phyloP scores from a whole-genome alignment of 2,329 filamentous ascomycete genomes.

The Clarireedia hainanense region DNA sequence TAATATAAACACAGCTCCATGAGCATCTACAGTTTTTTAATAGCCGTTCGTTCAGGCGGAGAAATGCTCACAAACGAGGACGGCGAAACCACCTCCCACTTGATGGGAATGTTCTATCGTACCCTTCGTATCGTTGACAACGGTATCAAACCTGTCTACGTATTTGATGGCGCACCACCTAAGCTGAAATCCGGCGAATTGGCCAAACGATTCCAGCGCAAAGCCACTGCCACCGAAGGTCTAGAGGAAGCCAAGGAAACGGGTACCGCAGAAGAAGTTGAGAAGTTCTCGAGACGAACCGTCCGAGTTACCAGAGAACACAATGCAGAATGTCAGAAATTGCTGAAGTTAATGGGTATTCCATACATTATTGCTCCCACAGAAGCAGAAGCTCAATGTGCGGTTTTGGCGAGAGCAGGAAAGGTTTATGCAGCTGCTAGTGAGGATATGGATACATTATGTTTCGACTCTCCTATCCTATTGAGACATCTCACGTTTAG shows the following conservation, averaged over 20 bases:
- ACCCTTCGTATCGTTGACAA: conserved; percentile 98
- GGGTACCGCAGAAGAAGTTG: conserved; percentile 92
- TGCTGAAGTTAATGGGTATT: conserved; percentile 92
- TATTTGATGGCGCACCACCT: conserved; percentile 93
- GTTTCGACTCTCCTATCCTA: conserved; percentile 86
- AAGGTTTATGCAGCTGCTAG: conserved; percentile 96
- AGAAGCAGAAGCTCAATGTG: conserved; percentile 95
- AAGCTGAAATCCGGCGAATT: conserved; percentile 97
- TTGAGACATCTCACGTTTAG: conserved; percentile 92
- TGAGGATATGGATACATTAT: conserved; percentile 98
- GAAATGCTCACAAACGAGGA: conserved; percentile 93
- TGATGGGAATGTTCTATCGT: conserved; percentile 99
- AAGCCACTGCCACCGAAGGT: conserved; percentile 81
- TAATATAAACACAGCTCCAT: conserved; percentile 58
- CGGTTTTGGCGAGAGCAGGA: conserved; percentile 76
- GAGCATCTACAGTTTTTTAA: conserved; percentile 98
- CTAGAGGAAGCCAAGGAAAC: conserved; percentile 96
- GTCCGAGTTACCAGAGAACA: conserved; percentile 95
- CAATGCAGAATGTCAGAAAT: conserved; percentile 84
- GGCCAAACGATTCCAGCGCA: conserved; percentile 91
- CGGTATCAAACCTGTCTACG: conserved; percentile 96
- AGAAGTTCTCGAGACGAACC: conserved; percentile 91
- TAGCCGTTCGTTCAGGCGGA: conserved; percentile 92
- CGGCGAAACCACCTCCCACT: conserved; percentile 92
- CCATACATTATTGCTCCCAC: conserved; percentile 93